These are phyloP conservation scores for Globisporangium canariense DNA, from an alignment of 352 stramenopile genomes.

Conservation along the genomic window DNA sequence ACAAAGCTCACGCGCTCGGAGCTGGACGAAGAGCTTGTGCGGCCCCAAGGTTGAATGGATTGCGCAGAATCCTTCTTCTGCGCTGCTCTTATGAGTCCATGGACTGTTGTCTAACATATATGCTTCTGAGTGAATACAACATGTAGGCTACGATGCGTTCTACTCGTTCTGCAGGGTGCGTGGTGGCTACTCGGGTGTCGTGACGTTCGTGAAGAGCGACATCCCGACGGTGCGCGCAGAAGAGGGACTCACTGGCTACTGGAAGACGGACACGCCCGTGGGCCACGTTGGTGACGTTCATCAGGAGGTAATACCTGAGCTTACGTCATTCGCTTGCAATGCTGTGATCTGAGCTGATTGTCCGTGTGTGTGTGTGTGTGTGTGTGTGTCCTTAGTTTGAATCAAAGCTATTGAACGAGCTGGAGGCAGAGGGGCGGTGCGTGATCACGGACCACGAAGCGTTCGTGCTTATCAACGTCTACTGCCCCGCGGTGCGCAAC, in stretches of 20 bases:
- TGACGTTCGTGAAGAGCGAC: constrained; percentile 57
- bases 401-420: constrained; percentile 45
- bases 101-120: neutral
- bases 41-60: constrained; percentile 30
- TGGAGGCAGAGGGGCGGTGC: constrained; percentile 80
- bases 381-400: constrained; percentile 28
- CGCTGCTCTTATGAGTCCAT: neutral
- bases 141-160: constrained; percentile 74
- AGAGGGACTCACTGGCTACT: constrained; percentile 65
- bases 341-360: no score
- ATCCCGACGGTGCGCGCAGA: constrained; percentile 60
- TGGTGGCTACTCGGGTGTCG: constrained; percentile 77
- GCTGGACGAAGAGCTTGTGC: constrained; percentile 72
- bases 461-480: constrained; percentile 90
- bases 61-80: no score
- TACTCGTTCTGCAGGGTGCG: constrained; percentile 73
- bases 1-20: constrained; percentile 84
- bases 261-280: constrained; percentile 53
- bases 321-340: no score
- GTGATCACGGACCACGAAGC: constrained; percentile 84
- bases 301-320: constrained; percentile 31
- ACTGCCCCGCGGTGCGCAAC: constrained; percentile 75
- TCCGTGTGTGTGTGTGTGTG: neutral
- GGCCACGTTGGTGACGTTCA: constrained; percentile 49
- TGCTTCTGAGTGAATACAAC: constrained; percentile 6